Base-by-base conservation (phyloP, 2,329 filamentous ascomycete genomes). In the Xylariaceae sp. region DNA sequence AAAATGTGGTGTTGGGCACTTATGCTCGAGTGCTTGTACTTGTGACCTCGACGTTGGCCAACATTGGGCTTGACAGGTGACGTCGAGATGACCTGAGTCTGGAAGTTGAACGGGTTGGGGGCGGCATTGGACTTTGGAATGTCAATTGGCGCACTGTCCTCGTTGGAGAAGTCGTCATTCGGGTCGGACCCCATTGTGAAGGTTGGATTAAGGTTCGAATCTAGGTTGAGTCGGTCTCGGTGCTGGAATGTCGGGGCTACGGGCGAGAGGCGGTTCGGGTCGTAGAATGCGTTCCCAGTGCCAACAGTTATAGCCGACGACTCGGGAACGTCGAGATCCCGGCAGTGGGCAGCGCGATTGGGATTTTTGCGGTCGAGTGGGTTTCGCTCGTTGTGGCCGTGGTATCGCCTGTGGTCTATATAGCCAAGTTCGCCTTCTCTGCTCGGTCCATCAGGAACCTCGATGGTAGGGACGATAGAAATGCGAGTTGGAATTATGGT, bases 1-100 rank as follows among this genome's bases (percentile, higher is more conserved):
- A 97, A 95, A 63, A 97, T 94, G 63, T 96, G 89, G 60, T 97
- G 89, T 54, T 82, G 78, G 6, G 78, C 68, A 14, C 87, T 94
- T 41, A 98, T 84, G 60, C 87, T 94, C 61, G 86, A 94, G 68
- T 97, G 90, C 60, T 96, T 95, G 73, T 98, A 98, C 61, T 92
- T 88, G 69, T 98, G 92, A 47, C 92, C 92, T 45, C 90, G 83
- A 50, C 92, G 81, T 63, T 95, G 87, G 48, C 89, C 89, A 48
- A 96, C 79, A 53, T 88, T 90, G 50, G 86, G 84, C 69, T 88
- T 90, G 41, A 88, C 75, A 3, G 85, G 84, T 13, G 74, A 73
- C 47, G 83, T 84, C 12, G 83, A 81, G 59, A 88, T 83, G 31
- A 81, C 74, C 59, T 85, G 82, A 1, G 90, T 85, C 65, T 94